phyloP scores from a whole-genome alignment of 2,329 filamentous ascomycete species.

The Fusarium solani-melongenae region DNA sequence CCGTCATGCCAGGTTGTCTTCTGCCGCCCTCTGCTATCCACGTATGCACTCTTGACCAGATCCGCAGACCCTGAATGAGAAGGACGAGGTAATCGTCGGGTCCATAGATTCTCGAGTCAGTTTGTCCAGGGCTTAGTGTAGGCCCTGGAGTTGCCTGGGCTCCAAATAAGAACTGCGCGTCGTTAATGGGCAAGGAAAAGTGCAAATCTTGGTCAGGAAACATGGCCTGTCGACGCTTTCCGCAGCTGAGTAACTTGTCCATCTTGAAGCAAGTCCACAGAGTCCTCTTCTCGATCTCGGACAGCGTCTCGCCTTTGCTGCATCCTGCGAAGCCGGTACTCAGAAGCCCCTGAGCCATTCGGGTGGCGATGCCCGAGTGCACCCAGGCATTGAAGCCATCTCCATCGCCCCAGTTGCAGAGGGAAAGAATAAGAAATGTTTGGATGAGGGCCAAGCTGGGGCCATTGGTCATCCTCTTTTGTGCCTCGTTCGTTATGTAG shows the following conservation, averaged over 20 bases:
- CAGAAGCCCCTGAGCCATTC: conserved; percentile 40
- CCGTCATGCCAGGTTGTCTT: conserved; percentile 34
- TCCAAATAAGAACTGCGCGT: conserved; percentile 35
- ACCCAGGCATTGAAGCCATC: conserved; percentile 44
- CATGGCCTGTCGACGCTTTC: conserved; percentile 37
- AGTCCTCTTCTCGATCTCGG: conserved; percentile 36
- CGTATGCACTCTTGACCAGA: conserved; percentile 39
- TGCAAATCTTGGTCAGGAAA: conserved; percentile 31
- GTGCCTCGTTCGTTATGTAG: conserved; percentile 19
- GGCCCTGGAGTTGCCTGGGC: neutral
- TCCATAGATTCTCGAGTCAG: neutral
- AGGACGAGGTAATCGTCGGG: conserved; percentile 28
- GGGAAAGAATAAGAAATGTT: conserved; percentile 31
- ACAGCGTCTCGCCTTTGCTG: conserved; percentile 19
- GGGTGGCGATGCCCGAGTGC: conserved; percentile 37
- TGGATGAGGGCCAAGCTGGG: conserved; percentile 35
- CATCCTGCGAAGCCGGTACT: conserved; percentile 32
- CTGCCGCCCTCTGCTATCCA: conserved; percentile 40
- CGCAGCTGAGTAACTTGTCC: conserved; percentile 38
- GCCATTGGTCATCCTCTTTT: conserved; percentile 22
- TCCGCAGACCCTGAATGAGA: conserved; percentile 31
- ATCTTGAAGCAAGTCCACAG: conserved; percentile 41
- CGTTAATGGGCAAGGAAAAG: conserved; percentile 27
- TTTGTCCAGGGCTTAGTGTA: neutral
- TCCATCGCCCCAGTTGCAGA: conserved; percentile 41